Evolutionary conservation across 2,329 filamentous ascomycete species (phyloP).

Genomic region (Ascochyta fabae): DNA sequence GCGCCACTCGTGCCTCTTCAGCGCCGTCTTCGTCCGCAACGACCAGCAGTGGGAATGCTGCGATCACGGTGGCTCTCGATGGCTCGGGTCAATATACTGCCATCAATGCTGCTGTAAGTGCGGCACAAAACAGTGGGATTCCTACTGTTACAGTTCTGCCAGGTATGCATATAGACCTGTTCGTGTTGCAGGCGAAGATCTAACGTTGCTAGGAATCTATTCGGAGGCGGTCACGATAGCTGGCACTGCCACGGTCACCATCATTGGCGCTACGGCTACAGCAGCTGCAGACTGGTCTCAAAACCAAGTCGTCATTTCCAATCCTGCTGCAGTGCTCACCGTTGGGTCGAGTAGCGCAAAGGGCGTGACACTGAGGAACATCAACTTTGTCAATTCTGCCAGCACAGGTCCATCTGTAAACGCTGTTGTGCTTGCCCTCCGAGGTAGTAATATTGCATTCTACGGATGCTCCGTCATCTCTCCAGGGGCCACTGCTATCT

Average conservation of each 20-base stretch:
- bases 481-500: constrained; percentile 42
- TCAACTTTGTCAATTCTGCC: constrained; percentile 49
- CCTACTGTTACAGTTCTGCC: constrained; percentile 54
- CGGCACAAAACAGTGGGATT: constrained; percentile 51
- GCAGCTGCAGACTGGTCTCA: constrained; percentile 41
- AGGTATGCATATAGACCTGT: constrained; percentile 27
- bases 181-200: neutral
- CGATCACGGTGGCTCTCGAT: constrained; percentile 54
- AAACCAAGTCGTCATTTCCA: constrained; percentile 50
- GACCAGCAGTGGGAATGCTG: constrained; percentile 19
- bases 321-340: constrained; percentile 34
- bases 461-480: constrained; percentile 55
- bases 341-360: constrained; percentile 39
- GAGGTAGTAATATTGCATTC: constrained; percentile 52
- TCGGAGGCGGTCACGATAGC: constrained; percentile 51
- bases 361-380: constrained; percentile 48
- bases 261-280: constrained; percentile 45
- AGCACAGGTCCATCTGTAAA: constrained; percentile 29
- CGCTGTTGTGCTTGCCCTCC: constrained; percentile 38
- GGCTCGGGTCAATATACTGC: constrained; percentile 55
- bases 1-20: constrained; percentile 6
- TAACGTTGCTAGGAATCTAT: constrained; percentile 43
- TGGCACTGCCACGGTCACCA: constrained; percentile 52
- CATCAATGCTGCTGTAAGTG: constrained; percentile 54
- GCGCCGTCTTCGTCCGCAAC: constrained; percentile 9